Base-by-base conservation (phyloP, 192 early-diverging fungal species). In the Podila clonocystis region DNA sequence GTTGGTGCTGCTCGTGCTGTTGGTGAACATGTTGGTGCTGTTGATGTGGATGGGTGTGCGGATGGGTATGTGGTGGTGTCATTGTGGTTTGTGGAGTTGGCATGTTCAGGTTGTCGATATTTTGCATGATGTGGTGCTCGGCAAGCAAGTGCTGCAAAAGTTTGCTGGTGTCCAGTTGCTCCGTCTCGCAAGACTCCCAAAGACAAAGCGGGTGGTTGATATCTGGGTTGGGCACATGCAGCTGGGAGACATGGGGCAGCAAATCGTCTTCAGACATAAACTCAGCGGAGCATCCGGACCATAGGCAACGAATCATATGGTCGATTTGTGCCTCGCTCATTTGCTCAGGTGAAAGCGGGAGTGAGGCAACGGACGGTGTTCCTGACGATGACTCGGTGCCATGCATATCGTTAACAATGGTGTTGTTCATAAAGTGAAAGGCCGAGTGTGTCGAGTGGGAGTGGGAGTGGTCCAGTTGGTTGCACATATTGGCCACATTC, bases 141-240 rank as follows among this genome's bases (percentile, higher is more conserved):
- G 78, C 73, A 45, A 87, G 88, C 26, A 93, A 74, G 70, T 93
- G 92, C 57, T 86, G 75, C 15, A 93, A 77, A 41, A 93, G 80
- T 70, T 85, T 87, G 17, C 88, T 85, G 9, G 83, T 74, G 34
- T 84, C 91, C 34, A 63, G 74, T 57, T 84, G 83, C 33, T 85
- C 82, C 11, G 85, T 85, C 6, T 72, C 73, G 75, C 92, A 93
- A 15, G 88, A 76, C 55, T 82, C 89, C 92, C 92, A 93, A 2
- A 83, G 83, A 75, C 92, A 93, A 26, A 84, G 67, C 28, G 75
- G 55, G 30, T 70, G 74, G 45, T 82, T 72, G 38, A 73, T 82
- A 3, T 67, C 77, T 22, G 69, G 65, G 20, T 73, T 57, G 24
- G 72, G 69, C 17, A 86, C 59, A 67, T 89, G 88, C 4, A 75